phyloP scores from a whole-genome alignment of 176 grass and related monocot genomes.

The Aegilops bicornis region DNA sequence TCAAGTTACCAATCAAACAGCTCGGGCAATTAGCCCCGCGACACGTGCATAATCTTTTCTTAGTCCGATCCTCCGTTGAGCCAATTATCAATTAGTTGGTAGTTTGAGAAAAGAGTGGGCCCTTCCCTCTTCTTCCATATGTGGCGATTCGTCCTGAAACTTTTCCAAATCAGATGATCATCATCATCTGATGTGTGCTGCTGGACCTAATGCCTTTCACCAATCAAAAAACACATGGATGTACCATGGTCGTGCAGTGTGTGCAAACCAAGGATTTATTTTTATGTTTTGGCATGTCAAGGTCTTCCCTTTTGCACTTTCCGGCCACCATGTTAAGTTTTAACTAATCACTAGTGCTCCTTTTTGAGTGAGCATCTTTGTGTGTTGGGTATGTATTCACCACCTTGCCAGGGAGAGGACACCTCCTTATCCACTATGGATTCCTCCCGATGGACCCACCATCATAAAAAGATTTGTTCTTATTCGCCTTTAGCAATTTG shows the following conservation, averaged over 20 bases:
- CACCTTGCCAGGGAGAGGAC: constrained; percentile 6
- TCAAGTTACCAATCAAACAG: background rate
- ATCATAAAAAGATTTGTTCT: constrained; percentile 1
- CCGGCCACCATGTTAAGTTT: constrained; percentile 12
- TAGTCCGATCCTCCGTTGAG: background rate
- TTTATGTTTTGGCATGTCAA: background rate
- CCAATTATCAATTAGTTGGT: background rate
- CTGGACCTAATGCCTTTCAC: constrained; percentile 14
- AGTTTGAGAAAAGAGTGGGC: background rate
- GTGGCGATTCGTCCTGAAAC: constrained; percentile 1
- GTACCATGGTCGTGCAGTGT: background rate
- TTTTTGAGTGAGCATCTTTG: constrained; percentile 60
- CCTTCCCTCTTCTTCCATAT: background rate
- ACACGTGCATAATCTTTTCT: background rate
- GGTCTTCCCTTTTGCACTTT: constrained; percentile 5
- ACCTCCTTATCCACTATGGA: constrained; percentile 61
- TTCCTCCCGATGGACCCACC: constrained; percentile 28
- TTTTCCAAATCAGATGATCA: background rate
- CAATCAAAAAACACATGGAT: background rate
- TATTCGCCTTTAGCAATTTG: background rate
- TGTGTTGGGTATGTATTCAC: constrained; percentile 25
- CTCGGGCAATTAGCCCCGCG: background rate
- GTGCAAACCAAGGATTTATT: background rate
- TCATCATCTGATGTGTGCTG: background rate
- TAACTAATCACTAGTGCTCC: constrained; percentile 24